A percentile compares a stretch with the other conserved stretches of the same genome.
These are phyloP conservation scores for Aspergillus bertholletiae DNA, from an alignment of 495 filamentous ascomycete genomes.

Conservation along the genomic window DNA sequence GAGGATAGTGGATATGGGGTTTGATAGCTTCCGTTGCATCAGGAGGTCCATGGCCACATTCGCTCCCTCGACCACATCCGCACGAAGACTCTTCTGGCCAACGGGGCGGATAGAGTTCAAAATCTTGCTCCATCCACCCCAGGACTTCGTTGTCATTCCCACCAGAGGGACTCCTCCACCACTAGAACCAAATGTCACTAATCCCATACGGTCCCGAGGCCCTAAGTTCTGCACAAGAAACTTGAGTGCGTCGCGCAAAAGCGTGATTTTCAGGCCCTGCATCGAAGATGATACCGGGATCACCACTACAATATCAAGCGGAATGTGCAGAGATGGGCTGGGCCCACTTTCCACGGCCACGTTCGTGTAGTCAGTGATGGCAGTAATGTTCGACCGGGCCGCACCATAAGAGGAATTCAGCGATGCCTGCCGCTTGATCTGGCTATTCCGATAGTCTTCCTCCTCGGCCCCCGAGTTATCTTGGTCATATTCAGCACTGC, in stretches of 20 bases:
- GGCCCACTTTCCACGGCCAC: conserved; percentile 55
- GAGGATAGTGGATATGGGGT: conserved; percentile 93
- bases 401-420: conserved; percentile 79
- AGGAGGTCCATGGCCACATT: conserved; percentile 99
- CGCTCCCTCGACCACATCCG: conserved; percentile 95
- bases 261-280: conserved; percentile 96
- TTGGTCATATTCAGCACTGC: conserved; percentile 69
- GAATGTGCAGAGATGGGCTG: conserved; percentile 73
- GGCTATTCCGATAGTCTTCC: conserved; percentile 75
- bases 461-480: conserved; percentile 85
- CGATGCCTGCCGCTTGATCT: conserved; percentile 80
- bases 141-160: conserved; percentile 94
- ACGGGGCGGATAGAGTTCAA: conserved; percentile 87
- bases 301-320: conserved; percentile 92
- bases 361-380: conserved; percentile 59
- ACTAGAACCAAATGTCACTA: conserved; percentile 96
- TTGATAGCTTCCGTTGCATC: conserved; percentile 96
- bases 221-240: conserved; percentile 93
- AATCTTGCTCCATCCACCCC: conserved; percentile 87
- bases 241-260: conserved; percentile 88
- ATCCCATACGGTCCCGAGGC: conserved; percentile 89
- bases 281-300: conserved; percentile 98
- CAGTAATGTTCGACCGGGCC: conserved; percentile 43
- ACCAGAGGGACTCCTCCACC: conserved; percentile 91
- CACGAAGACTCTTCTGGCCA: conserved; percentile 92